These are phyloP conservation scores for Neolecta irregularis DNA, from an alignment of 1,139 yeast species.

Conservation along the genomic window DNA sequence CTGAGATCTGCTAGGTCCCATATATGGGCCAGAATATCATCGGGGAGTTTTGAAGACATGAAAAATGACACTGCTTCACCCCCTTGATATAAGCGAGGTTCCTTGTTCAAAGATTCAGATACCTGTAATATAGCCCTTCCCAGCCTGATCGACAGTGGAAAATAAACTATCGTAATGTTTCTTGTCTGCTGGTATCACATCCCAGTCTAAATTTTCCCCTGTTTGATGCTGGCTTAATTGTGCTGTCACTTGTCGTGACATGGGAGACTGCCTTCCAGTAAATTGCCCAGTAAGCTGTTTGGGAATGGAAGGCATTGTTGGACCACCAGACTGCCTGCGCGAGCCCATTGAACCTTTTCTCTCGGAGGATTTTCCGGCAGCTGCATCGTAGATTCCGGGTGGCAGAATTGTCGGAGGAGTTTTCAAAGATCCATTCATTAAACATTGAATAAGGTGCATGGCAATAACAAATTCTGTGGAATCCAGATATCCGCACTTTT, in stretches of 20 bases:
- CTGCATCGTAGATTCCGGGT: slow-evolving; percentile 41
- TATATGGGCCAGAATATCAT: slow-evolving; percentile 69
- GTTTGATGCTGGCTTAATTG: slow-evolving; percentile 14
- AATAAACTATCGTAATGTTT: slow-evolving; percentile 69
- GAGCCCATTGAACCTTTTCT: no score
- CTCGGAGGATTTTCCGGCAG: slow-evolving; percentile 30
- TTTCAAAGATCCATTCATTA: slow-evolving; percentile 49
- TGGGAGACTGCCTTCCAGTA: slow-evolving; percentile 15
- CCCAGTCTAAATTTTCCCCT: slow-evolving; percentile 32
- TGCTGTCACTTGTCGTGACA: slow-evolving; percentile 15
- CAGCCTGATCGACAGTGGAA: slow-evolving; percentile 29
- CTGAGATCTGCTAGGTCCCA: slow-evolving; percentile 94
- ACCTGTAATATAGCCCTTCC: slow-evolving; percentile 13
- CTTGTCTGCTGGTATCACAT: slow-evolving; percentile 49
- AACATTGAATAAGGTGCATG: slow-evolving; percentile 83
- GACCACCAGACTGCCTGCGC: slow-evolving; percentile 8
- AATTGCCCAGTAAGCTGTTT: slow-evolving; percentile 8
- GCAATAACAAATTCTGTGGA: slow-evolving; percentile 74
- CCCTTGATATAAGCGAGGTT: no score
- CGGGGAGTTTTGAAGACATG: slow-evolving; percentile 72
- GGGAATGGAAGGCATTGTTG: slow-evolving; percentile 3
- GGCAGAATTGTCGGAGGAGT: slow-evolving; percentile 61
- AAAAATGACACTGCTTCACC: slow-evolving; percentile 73
- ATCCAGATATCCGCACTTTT: slow-evolving; percentile 53
- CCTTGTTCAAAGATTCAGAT: no score